Evolutionary conservation across 2,329 filamentous ascomycete species (phyloP).

Genomic region (Colletotrichum spinosum): DNA sequence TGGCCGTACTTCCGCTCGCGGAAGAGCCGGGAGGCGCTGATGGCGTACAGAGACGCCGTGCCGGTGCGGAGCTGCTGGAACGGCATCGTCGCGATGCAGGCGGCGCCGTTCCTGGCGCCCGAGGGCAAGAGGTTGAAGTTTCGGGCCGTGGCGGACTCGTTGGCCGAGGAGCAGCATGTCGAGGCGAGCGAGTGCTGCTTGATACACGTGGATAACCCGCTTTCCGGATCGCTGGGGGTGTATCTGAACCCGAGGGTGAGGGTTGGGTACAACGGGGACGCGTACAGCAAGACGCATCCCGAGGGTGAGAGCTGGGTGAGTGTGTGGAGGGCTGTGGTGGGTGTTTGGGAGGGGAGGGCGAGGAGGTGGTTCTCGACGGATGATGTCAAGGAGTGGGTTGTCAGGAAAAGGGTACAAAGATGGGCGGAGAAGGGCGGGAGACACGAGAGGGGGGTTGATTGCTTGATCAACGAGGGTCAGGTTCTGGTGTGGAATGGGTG

Average conservation of each 20-base stretch:
- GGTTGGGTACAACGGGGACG: conserved; percentile 70
- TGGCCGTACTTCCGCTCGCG: conserved; percentile 70
- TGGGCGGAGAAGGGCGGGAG: conserved; percentile 52
- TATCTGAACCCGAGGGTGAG: conserved; percentile 77
- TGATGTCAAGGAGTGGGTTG: conserved; percentile 44
- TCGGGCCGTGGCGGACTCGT: conserved; percentile 71
- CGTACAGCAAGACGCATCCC: conserved; percentile 63
- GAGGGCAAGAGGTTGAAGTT: conserved; percentile 61
- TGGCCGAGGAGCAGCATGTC: conserved; percentile 68
- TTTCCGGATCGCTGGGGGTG: conserved; percentile 64
- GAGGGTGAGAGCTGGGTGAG: conserved; percentile 57
- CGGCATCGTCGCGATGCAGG: conserved; percentile 62
- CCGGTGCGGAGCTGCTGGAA: conserved; percentile 60
- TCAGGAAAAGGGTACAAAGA: conserved; percentile 51
- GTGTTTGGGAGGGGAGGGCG: conserved; percentile 70
- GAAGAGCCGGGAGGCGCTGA: conserved; percentile 64
- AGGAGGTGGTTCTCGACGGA: conserved; percentile 54
- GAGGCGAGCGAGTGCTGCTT: conserved; percentile 86
- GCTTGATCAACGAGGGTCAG: conserved; percentile 72
- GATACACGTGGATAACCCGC: conserved; percentile 77
- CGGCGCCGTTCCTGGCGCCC: conserved; percentile 64
- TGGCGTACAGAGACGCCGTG: conserved; percentile 58
- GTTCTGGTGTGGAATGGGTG: conserved; percentile 68
- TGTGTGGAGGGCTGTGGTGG: conserved; percentile 59
- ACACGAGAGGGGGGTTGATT: conserved; percentile 61